Percentiles rank a stretch among this genome's conserved stretches.
These are phyloP conservation scores for Neurospora sp. DNA, from an alignment of 2,329 filamentous ascomycete genomes.

Conservation along the genomic window DNA sequence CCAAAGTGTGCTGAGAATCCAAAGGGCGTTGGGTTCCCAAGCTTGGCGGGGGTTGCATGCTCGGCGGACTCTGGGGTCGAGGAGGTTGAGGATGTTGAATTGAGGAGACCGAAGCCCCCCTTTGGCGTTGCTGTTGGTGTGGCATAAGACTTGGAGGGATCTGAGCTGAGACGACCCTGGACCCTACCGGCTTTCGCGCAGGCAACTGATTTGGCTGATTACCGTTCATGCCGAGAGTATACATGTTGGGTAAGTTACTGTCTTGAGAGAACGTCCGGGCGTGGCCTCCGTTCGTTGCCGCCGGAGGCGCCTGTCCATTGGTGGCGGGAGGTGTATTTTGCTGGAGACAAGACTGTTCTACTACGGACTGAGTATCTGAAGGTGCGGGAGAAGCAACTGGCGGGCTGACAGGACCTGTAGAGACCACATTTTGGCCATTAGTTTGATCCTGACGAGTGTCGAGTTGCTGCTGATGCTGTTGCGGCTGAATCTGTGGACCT, in stretches of 20 bases:
- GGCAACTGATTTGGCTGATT: conserved; percentile 2
- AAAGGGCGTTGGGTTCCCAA: not conserved
- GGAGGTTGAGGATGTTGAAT: not conserved
- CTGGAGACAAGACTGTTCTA: conserved; percentile 10
- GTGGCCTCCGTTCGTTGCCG: not conserved
- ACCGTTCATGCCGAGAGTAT: not conserved
- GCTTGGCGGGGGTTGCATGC: not conserved
- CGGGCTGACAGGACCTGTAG: not conserved
- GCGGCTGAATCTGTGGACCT: not conserved
- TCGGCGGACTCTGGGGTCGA: not conserved
- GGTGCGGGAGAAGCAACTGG: not conserved
- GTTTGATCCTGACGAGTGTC: not conserved
- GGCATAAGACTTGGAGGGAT: not conserved
- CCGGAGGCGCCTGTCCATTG: not conserved
- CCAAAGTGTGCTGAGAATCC: not conserved
- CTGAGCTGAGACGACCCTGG: not conserved
- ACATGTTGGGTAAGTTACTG: not conserved
- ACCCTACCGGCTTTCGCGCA: conserved; percentile 11
- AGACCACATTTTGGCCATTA: not conserved
- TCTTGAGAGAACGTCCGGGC: not conserved
- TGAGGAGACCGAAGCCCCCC: conserved; percentile 8
- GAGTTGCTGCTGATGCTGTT: not conserved
- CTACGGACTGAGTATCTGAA: conserved; percentile 3
- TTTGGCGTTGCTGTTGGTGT: not conserved
- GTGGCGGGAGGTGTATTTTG: conserved; percentile 9